These are phyloP conservation scores for Geopyxis carbonaria DNA, from an alignment of 495 filamentous ascomycete genomes.

Conservation along the genomic window DNA sequence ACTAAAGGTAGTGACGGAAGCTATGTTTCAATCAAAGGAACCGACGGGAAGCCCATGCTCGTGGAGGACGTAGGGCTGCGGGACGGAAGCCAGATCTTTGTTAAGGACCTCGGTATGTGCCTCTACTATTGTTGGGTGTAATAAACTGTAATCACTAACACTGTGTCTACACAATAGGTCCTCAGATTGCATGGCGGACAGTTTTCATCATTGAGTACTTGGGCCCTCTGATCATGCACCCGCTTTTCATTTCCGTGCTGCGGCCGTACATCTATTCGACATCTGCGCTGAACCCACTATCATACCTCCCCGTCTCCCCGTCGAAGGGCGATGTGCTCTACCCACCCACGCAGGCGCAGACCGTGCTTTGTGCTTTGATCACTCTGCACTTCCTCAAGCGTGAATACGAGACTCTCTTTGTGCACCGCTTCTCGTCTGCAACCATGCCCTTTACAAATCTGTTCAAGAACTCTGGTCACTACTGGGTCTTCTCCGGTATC, in stretches of 20 bases:
- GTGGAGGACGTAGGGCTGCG: constrained; percentile 47
- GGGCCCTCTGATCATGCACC: constrained; percentile 85
- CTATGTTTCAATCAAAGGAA: constrained; percentile 49
- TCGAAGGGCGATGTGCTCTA: constrained; percentile 28
- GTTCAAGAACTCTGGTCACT: constrained; percentile 80
- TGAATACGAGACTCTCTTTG: constrained; percentile 81
- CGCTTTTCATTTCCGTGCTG: constrained; percentile 45
- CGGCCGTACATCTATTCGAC: constrained; percentile 58
- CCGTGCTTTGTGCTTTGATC: constrained; percentile 52
- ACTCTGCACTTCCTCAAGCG: constrained; percentile 82
- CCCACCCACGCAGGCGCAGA: constrained; percentile 41
- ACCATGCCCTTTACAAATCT: constrained; percentile 82
- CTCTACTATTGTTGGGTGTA: neutral
- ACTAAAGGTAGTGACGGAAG: constrained; percentile 54
- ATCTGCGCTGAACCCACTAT: constrained; percentile 27
- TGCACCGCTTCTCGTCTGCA: constrained; percentile 85
- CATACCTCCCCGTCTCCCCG: constrained; percentile 25
- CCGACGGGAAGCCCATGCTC: constrained; percentile 42
- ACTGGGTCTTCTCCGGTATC: constrained; percentile 70
- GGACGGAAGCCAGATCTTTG: constrained; percentile 54
- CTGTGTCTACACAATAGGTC: too few relatives aligned
- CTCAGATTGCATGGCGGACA: constrained; percentile 81
- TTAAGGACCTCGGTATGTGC: constrained; percentile 78
- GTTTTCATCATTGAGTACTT: constrained; percentile 92
- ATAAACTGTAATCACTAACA: constrained; percentile 1